Conservation (phyloP, 768 basidiomycete genomes). For the Chalciporus chontae region DNA sequence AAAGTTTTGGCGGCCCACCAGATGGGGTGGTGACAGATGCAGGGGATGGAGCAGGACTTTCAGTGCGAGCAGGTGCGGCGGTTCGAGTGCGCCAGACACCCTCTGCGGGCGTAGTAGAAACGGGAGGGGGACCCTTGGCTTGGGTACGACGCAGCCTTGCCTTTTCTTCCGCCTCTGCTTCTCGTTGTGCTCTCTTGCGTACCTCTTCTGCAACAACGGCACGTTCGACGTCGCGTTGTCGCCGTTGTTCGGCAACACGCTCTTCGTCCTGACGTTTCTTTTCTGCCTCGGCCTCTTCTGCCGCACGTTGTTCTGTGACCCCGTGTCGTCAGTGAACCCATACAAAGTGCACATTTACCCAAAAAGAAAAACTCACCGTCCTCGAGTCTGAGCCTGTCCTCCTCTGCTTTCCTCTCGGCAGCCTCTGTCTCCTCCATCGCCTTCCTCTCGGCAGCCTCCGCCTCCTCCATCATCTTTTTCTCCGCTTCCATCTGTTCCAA, state of each 20-base stretch:
- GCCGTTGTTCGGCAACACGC: slow-evolving; percentile 45
- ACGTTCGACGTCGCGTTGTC: slow-evolving; percentile 48
- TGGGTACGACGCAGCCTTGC: slow-evolving; percentile 38
- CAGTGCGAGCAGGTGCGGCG: slow-evolving; percentile 43
- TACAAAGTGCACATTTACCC: neutral
- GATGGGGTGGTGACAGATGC: slow-evolving; percentile 25
- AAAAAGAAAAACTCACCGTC: slow-evolving; percentile 43
- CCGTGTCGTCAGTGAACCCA: slow-evolving; percentile 16
- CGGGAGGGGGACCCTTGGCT: slow-evolving; percentile 28
- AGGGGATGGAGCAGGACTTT: slow-evolving; percentile 48
- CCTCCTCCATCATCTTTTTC: slow-evolving; percentile 29
- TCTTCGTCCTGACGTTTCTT: slow-evolving; percentile 65
- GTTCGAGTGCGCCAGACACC: slow-evolving; percentile 16
- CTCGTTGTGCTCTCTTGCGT: slow-evolving; percentile 58
- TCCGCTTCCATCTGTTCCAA: slow-evolving; percentile 57
- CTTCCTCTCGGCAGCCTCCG: slow-evolving; percentile 11
- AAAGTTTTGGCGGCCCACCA: slow-evolving; percentile 32
- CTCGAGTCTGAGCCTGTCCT: slow-evolving; percentile 44
- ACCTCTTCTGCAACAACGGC: slow-evolving; percentile 52
- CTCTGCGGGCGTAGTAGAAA: slow-evolving; percentile 24
- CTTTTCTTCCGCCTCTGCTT: slow-evolving; percentile 64
- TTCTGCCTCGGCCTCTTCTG: slow-evolving; percentile 52
- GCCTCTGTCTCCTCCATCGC: slow-evolving; percentile 25
- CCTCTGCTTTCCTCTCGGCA: slow-evolving; percentile 27
- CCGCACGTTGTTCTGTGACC: slow-evolving; percentile 47